A percentile compares a stretch with the other conserved stretches of the same genome.
These are phyloP conservation scores for Cokeromyces recurvatus DNA, from an alignment of 371 early-diverging fungal species.

Conservation along the genomic window DNA sequence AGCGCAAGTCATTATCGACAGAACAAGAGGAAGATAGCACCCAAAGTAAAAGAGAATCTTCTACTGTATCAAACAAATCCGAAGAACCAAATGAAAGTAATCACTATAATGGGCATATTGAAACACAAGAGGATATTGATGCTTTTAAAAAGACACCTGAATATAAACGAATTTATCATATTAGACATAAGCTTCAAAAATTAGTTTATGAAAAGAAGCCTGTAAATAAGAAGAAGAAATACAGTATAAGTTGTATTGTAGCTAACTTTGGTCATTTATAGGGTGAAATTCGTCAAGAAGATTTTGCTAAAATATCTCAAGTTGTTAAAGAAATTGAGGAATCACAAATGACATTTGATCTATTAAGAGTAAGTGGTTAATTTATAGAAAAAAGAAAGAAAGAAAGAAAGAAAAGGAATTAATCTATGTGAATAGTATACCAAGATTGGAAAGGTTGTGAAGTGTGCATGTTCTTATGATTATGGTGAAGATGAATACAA, in stretches of 20 bases:
- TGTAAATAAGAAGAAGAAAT: slow-evolving; percentile 2
- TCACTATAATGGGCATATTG: too few species aligned
- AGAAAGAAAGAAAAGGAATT: neutral
- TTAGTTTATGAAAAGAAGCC: slow-evolving; percentile 43
- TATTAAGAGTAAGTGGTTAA: slow-evolving; percentile 43
- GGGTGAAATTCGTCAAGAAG: slow-evolving; percentile 45
- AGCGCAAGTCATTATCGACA: slow-evolving; percentile 34
- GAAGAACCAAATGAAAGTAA: too few species aligned
- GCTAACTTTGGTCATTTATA: neutral
- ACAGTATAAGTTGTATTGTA: neutral
- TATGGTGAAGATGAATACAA: slow-evolving; percentile 28
- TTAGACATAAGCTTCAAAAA: slow-evolving; percentile 40
- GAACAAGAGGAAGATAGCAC: slow-evolving; percentile 13
- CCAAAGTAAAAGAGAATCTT: too few species aligned
- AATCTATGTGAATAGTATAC: slow-evolving; percentile 24
- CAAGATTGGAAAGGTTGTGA: slow-evolving; percentile 49
- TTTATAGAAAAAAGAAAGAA: too few species aligned
- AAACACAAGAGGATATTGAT: slow-evolving; percentile 4
- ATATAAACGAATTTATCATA: slow-evolving; percentile 32
- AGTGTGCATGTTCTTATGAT: slow-evolving; percentile 32
- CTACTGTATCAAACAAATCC: too few species aligned
- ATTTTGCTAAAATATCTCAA: slow-evolving; percentile 36
- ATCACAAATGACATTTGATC: slow-evolving; percentile 35
- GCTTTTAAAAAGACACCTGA: slow-evolving; percentile 20
- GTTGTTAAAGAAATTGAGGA: slow-evolving; percentile 41